phyloP scores from a whole-genome alignment of 2,329 filamentous ascomycete species.

The Endothia cerciana region DNA sequence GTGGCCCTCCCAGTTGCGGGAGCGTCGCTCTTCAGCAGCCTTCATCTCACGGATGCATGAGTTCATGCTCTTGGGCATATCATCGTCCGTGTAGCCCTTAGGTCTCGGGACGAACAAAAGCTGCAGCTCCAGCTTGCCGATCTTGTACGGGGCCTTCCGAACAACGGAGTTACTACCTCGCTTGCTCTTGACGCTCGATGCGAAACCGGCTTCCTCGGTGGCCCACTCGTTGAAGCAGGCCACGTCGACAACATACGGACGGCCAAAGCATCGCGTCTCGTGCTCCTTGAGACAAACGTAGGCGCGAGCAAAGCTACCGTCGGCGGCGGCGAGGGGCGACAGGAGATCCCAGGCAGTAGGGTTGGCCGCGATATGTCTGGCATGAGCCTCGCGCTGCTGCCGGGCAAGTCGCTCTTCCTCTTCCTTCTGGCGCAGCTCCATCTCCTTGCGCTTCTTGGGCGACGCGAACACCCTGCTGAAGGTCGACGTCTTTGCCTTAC shows the following conservation, averaged over 20 bases:
- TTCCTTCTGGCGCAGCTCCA: slow-evolving; percentile 81
- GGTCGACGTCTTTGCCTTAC: slow-evolving; percentile 77
- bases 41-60: slow-evolving; percentile 91
- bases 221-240: slow-evolving; percentile 99
- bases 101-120: slow-evolving; percentile 93
- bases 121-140: slow-evolving; percentile 93
- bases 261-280: slow-evolving; percentile 84
- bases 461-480: slow-evolving; percentile 93
- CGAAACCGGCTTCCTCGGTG: slow-evolving; percentile 76
- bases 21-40: slow-evolving; percentile 80
- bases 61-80: slow-evolving; percentile 99
- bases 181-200: slow-evolving; percentile 94
- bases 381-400: slow-evolving; percentile 66
- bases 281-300: slow-evolving; percentile 95
- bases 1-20: slow-evolving; percentile 82
- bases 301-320: slow-evolving; percentile 91
- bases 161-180: slow-evolving; percentile 71
- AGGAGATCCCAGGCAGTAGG: slow-evolving; percentile 85
- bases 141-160: slow-evolving; percentile 90
- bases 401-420: slow-evolving; percentile 75
- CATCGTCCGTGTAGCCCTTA: slow-evolving; percentile 82
- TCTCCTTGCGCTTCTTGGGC: slow-evolving; percentile 94
- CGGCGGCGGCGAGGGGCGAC: slow-evolving; percentile 82
- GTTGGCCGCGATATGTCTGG: slow-evolving; percentile 63
- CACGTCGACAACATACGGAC: slow-evolving; percentile 84